Base-by-base conservation (phyloP, 2,329 filamentous ascomycete species). In the Penicillium verrucosum region DNA sequence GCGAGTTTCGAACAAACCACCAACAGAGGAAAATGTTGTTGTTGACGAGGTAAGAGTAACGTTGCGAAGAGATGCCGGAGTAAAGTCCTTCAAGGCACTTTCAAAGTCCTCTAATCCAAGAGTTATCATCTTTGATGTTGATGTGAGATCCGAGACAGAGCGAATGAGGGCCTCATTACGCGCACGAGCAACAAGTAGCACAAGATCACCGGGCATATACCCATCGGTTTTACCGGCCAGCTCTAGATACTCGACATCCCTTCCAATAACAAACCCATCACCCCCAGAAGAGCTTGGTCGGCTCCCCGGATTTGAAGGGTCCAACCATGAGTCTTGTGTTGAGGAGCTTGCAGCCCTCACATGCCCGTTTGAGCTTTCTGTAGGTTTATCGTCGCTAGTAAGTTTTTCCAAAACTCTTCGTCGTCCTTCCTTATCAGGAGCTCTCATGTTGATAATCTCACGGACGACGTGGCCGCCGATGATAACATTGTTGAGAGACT, bases 151-250 rank as follows among this genome's bases (percentile, higher is more conserved):
- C 29, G 79, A 76, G 29, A 97, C 87, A 8, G 88, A 88, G 10
- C 93, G 88, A 65, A 97, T 96, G 16, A 99, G 83, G 27, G 93
- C 90, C 75, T 97, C 94, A 66, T 93, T 96, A 52, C 92, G 85
- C 37, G 94, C 93, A 57, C 94, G 85, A 11, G 90, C 88, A 18
- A 96, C 89, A 11, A 99, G 84, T 2, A 97, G 82, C 16, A 89
- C 86, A 37, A 99, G 81, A 72, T 99, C 94, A 4, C 92, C 94
- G 0, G 94, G 93, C 92, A 97, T 97, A 71, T 97, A 99, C 0
- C 94, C 94, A 70, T 99, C 94, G 0, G 93, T 97, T 65, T 93
- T 88, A 1, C 94, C 92, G 18, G 95, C 92, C 54, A 99, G 82
- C 61, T 97, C 93, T 9, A 97, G 84, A 56, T 97, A 90, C 71